Base-by-base conservation (phyloP, 768 basidiomycete genomes). In the Boletus subparvulus region DNA sequence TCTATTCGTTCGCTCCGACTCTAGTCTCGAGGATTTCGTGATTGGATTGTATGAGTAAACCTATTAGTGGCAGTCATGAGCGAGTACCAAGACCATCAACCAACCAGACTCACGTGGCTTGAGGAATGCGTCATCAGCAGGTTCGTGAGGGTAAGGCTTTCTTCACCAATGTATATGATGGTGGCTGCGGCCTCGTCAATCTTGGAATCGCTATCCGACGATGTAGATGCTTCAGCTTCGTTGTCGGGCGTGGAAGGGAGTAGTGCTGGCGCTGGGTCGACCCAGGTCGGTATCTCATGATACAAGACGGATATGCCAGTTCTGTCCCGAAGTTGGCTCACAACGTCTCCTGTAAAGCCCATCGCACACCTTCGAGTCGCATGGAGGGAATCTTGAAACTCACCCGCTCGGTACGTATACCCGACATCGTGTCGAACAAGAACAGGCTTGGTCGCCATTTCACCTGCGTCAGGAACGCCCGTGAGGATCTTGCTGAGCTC, bases 71-170 rank as follows among this genome's bases (percentile, higher is more conserved):
- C 11, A 0, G 26, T 55, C 21, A 17, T 50, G 21, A 47, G 11
- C n/a, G 1, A 35, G 16, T 4, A 28, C 43, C 21, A 16, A 13
- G 14, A 51, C 33, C 14, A 24, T 43, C 40, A 10, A 47, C 21
- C 16, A 41, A 37, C 8, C 3, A 21, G 16, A 68, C 80, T 47
- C 54, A 92, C 93, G 50, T 80, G 74, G 53, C 78, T 84, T 0
- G 76, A 73, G 4, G 88, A 80, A 67, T 97, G 84, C 0, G 87
- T 94, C 76, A 98, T 87, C 41, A 97, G 78, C 8, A 98, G 69
- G 64, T 98, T 98, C 10, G 90, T 88, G 40, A 98, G 74, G 1
- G 81, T 81, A 4, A 95, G 81, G 58, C 84, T 87, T 69, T 97
- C 92, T 21, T 80, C 80, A 2, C 96, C 96, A 41, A 98, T 77